Evolutionary conservation across 202 grass and related monocot species (phyloP).

Genomic region (Elaeis oleifera): DNA sequence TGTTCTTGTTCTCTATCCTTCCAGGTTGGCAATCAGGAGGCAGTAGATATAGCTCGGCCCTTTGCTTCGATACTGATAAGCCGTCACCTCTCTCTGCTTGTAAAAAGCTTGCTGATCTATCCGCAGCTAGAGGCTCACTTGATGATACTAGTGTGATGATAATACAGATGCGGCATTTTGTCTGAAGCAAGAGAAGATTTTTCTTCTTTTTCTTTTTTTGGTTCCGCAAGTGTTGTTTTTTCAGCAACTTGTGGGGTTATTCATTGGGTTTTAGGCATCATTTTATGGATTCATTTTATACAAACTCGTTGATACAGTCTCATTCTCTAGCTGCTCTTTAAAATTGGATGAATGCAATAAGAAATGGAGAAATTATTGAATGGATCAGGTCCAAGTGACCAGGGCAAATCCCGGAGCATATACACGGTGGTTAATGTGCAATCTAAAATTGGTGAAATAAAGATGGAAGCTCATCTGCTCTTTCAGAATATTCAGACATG

Average conservation of each 20-base stretch:
- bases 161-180: slow-evolving; percentile 51
- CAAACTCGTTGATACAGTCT: no score
- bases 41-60: slow-evolving; percentile 45
- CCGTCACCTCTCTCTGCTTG: slow-evolving; percentile 48
- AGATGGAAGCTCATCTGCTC: no score
- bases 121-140: slow-evolving; percentile 51
- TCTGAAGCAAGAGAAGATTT: background rate
- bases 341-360: no score
- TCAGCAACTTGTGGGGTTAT: slow-evolving; percentile 34
- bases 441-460: no score
- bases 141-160: slow-evolving; percentile 83
- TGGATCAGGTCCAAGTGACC: no score
- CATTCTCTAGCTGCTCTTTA: no score
- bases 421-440: no score
- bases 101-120: slow-evolving; percentile 54
- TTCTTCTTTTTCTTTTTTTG: no score
- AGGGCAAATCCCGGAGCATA: no score
- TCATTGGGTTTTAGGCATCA: slow-evolving; percentile 12
- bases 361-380: no score
- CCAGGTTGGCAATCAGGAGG: slow-evolving; percentile 44
- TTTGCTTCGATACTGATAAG: slow-evolving; percentile 30
- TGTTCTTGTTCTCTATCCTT: background rate
- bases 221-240: slow-evolving; percentile 46
- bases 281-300: background rate
- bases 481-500: no score